phyloP scores from a whole-genome alignment of 345 rosid species.

The Eucalyptus curtisii region DNA sequence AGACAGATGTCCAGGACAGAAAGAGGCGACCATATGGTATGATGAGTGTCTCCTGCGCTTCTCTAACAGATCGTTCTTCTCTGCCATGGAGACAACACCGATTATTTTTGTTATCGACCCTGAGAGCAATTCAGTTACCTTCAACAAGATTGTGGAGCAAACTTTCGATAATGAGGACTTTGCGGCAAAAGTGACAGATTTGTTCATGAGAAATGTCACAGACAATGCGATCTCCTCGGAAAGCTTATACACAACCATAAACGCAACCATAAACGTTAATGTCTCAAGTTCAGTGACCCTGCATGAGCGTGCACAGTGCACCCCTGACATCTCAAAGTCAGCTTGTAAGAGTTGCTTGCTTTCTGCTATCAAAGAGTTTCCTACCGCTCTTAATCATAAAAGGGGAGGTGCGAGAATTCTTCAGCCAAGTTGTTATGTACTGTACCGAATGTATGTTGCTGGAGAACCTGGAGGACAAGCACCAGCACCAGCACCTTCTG shows the following conservation, averaged over 20 bases:
- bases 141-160: background rate
- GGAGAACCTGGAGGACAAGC: background rate
- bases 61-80: slow-evolving; percentile 1
- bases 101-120: background rate
- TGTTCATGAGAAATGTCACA: background rate
- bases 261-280: background rate
- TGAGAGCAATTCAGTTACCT: background rate
- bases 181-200: background rate
- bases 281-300: background rate
- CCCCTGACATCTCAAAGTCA: background rate
- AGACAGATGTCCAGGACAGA: slow-evolving; percentile 6
- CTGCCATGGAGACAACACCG: background rate
- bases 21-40: slow-evolving; percentile 19
- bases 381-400: background rate
- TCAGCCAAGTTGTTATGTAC: slow-evolving; percentile 1
- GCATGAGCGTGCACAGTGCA: slow-evolving; percentile 5
- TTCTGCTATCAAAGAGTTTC: background rate
- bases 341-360: background rate
- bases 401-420: background rate
- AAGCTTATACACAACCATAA: background rate
- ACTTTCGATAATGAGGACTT: background rate
- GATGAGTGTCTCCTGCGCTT: slow-evolving; percentile 24
- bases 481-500: background rate
- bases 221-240: background rate
- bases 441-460: background rate